These are phyloP conservation scores for Phytophthora ramorum DNA, from an alignment of 352 stramenopile genomes.

Conservation along the genomic window DNA sequence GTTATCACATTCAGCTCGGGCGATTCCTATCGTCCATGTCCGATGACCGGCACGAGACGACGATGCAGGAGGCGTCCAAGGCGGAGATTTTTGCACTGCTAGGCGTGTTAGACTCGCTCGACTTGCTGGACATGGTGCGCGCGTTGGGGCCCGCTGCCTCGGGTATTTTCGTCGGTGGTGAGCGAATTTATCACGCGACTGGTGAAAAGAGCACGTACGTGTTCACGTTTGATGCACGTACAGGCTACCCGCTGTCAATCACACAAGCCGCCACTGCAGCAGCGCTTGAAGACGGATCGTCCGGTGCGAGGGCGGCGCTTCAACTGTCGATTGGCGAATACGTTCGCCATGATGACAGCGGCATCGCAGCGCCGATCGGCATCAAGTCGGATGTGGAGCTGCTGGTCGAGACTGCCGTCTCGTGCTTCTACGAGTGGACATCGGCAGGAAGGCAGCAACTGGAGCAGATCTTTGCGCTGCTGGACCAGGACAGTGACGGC, in stretches of 20 bases:
- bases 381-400: conserved; percentile 70
- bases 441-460: conserved; percentile 37
- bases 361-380: conserved; percentile 39
- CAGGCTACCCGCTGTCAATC: conserved; percentile 42
- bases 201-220: conserved; percentile 55
- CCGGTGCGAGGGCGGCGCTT: neutral
- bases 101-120: conserved; percentile 51
- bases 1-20: conserved; percentile 47
- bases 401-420: conserved; percentile 53
- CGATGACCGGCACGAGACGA: conserved; percentile 9
- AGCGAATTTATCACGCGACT: conserved; percentile 23
- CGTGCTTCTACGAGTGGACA: conserved; percentile 55
- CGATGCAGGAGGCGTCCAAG: conserved; percentile 6
- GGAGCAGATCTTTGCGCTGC: conserved; percentile 46
- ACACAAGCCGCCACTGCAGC: conserved; percentile 33
- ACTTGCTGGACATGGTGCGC: conserved; percentile 54
- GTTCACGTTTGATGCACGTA: conserved; percentile 51
- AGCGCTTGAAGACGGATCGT: neutral
- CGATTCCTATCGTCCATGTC: conserved; percentile 27
- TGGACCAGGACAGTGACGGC: conserved; percentile 58
- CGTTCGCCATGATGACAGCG: conserved; percentile 32
- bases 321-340: conserved; percentile 54
- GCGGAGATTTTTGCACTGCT: conserved; percentile 48
- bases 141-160: conserved; percentile 22
- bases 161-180: neutral